Conservation (phyloP, 2,329 filamentous ascomycete species). For the Peltaster fructicola region DNA sequence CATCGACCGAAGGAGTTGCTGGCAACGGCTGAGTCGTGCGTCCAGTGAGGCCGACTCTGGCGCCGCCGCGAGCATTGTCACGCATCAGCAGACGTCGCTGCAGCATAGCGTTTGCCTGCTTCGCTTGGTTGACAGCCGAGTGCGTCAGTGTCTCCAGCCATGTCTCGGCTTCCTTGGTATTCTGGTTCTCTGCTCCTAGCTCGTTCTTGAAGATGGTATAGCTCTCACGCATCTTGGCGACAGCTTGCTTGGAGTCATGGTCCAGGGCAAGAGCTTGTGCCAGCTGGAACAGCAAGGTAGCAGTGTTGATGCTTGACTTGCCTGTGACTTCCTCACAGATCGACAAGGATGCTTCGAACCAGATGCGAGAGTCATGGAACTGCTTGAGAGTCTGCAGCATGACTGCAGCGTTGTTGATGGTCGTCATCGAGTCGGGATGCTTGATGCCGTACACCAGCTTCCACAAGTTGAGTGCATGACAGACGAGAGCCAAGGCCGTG, state of each 20-base stretch:
- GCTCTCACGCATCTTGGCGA: conserved; percentile 85
- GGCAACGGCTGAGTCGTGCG: background rate
- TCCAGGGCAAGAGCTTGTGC: conserved; percentile 92
- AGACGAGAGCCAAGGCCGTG: conserved; percentile 70
- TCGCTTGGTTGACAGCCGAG: conserved; percentile 85
- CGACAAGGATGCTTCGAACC: conserved; percentile 85
- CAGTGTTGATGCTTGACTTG: conserved; percentile 76
- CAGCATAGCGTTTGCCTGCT: conserved; percentile 60
- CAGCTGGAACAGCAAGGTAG: conserved; percentile 90
- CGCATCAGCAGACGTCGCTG: conserved; percentile 12
- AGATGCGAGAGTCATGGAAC: conserved; percentile 83
- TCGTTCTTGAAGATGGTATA: conserved; percentile 87
- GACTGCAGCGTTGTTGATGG: conserved; percentile 94
- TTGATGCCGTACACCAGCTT: conserved; percentile 88
- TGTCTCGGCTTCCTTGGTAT: conserved; percentile 92
- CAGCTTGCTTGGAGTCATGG: conserved; percentile 79
- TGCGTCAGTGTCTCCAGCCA: conserved; percentile 95
- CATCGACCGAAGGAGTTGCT: background rate
- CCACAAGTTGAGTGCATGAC: conserved; percentile 87
- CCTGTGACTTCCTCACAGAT: conserved; percentile 85
- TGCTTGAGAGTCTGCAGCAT: conserved; percentile 95
- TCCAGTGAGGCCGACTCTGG: conserved; percentile 3
- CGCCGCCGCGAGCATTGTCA: conserved; percentile 27
- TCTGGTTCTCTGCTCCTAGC: conserved; percentile 79
- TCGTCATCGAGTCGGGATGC: conserved; percentile 95